Percentiles rank a stretch among this genome's conserved stretches.
These are phyloP conservation scores for Ceratorhiza oryzae-sativae DNA, from an alignment of 1,284 basidiomycete species.

Conservation along the genomic window DNA sequence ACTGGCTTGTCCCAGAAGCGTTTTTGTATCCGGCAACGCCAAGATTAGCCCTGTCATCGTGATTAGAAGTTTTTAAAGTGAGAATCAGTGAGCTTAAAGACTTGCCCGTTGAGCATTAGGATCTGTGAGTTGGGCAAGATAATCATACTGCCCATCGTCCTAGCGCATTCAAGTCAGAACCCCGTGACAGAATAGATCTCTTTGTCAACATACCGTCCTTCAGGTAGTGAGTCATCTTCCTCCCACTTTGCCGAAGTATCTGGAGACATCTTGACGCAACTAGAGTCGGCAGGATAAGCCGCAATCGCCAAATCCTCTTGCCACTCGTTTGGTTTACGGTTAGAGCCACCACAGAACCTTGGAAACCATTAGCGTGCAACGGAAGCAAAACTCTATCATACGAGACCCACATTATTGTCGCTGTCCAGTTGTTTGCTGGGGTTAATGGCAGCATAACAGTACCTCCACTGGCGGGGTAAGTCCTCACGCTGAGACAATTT, in stretches of 20 bases:
- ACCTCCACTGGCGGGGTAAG: slow-evolving; percentile 92
- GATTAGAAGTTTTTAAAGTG: neutral
- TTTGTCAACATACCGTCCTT: slow-evolving; percentile 54
- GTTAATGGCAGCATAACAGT: slow-evolving; percentile 90
- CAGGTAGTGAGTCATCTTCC: slow-evolving; percentile 74
- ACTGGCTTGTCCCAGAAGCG: slow-evolving; percentile 53
- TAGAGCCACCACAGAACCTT: slow-evolving; percentile 82
- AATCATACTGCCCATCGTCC: slow-evolving; percentile 81
- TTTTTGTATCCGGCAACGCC: slow-evolving; percentile 49
- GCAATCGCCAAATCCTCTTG: slow-evolving; percentile 53
- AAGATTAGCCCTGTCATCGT: slow-evolving; percentile 52
- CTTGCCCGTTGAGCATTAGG: slow-evolving; percentile 70
- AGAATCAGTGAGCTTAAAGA: too few relatives aligned
- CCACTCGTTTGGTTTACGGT: slow-evolving; percentile 73
- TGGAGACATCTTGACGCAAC: slow-evolving; percentile 70
- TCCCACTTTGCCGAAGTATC: slow-evolving; percentile 64
- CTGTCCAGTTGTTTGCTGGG: slow-evolving; percentile 84
- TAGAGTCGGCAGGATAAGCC: slow-evolving; percentile 51
- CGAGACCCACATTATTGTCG: slow-evolving; percentile 60
- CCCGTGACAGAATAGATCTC: too few relatives aligned
- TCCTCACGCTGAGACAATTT: slow-evolving; percentile 59
- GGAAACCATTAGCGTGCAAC: slow-evolving; percentile 70
- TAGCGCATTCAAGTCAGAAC: slow-evolving; percentile 55
- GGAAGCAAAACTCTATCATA: too few relatives aligned
- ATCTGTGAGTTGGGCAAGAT: slow-evolving; percentile 74